These are phyloP conservation scores for Sporisorium graminicola DNA, from an alignment of 1,284 basidiomycete species.

Conservation along the genomic window DNA sequence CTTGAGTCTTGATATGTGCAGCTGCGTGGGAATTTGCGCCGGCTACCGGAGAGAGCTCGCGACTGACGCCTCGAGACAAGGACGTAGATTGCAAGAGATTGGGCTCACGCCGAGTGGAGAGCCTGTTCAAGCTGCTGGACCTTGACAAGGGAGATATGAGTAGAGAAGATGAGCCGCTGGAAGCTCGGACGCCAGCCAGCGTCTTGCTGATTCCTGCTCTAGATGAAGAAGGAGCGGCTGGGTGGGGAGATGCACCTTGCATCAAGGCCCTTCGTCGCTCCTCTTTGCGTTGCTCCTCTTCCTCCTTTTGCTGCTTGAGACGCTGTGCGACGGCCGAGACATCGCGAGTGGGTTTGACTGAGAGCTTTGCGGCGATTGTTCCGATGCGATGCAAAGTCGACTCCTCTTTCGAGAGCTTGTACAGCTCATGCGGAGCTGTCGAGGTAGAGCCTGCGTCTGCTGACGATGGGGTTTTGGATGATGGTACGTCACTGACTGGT, in stretches of 20 bases:
- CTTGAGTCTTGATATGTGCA: constrained; percentile 10
- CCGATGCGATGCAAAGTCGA: constrained; percentile 33
- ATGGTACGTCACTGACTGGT: constrained; percentile 4
- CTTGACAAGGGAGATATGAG: constrained; percentile 29
- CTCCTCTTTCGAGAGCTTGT: constrained; percentile 40
- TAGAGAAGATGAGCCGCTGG: constrained; percentile 1
- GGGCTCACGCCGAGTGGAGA: constrained; percentile 24
- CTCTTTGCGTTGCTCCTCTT: constrained; percentile 47
- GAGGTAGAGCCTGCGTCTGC: constrained; percentile 16
- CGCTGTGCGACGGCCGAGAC: constrained; percentile 42
- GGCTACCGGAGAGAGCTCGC: constrained; percentile 23
- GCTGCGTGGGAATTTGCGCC: neutral
- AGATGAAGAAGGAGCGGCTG: constrained; percentile 19
- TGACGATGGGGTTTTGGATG: neutral
- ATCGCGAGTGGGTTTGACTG: constrained; percentile 40
- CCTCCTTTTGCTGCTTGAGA: constrained; percentile 50
- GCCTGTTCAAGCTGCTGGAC: constrained; percentile 40
- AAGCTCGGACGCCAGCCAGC: constrained; percentile 13
- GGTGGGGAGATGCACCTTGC: constrained; percentile 30
- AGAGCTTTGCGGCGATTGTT: constrained; percentile 37
- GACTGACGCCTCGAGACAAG: constrained; percentile 23
- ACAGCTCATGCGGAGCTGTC: constrained; percentile 43
- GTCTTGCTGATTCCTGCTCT: constrained; percentile 27
- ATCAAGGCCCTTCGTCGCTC: constrained; percentile 43
- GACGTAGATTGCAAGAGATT: constrained; percentile 1